Conservation (phyloP, 108 stramenopile genomes). For the Nitzschia putrida region DNA sequence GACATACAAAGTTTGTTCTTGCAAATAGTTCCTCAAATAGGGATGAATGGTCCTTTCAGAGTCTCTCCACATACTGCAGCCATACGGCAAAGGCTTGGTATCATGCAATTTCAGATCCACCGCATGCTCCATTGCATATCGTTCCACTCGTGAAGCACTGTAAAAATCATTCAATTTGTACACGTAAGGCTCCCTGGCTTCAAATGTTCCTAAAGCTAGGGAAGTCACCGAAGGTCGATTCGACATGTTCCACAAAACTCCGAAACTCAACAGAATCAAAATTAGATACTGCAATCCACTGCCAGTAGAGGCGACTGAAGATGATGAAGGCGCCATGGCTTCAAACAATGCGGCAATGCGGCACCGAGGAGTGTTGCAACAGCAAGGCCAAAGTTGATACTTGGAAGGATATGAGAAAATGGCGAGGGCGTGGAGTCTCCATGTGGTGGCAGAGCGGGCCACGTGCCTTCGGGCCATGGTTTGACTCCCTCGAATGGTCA, state of each 20-base stretch:
- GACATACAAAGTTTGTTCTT: background rate
- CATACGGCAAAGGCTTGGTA: background rate
- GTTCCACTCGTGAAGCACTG: constrained; percentile 7
- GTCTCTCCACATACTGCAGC: background rate
- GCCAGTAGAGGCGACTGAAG: too few relatives aligned
- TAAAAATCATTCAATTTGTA: constrained; percentile 18
- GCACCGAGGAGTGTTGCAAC: too few relatives aligned
- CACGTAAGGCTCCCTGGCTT: background rate
- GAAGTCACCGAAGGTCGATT: background rate
- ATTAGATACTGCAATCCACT: too few relatives aligned
- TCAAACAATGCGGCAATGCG: too few relatives aligned
- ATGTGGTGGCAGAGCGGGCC: too few relatives aligned
- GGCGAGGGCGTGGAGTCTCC: too few relatives aligned
- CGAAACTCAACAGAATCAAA: background rate
- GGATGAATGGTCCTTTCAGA: background rate
- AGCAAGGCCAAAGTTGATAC: too few relatives aligned
- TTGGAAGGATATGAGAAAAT: too few relatives aligned
- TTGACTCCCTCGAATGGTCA: too few relatives aligned
- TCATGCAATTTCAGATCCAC: background rate
- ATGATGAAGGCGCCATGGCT: too few relatives aligned
- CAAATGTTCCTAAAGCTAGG: background rate
- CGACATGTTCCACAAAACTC: background rate
- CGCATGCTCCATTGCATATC: constrained; percentile 19
- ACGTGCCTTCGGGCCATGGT: too few relatives aligned
- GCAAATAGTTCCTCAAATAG: background rate